Evolutionary conservation across 1,139 yeast genomes (phyloP).

Genomic region (Hemisphaericaspora subhashii): DNA sequence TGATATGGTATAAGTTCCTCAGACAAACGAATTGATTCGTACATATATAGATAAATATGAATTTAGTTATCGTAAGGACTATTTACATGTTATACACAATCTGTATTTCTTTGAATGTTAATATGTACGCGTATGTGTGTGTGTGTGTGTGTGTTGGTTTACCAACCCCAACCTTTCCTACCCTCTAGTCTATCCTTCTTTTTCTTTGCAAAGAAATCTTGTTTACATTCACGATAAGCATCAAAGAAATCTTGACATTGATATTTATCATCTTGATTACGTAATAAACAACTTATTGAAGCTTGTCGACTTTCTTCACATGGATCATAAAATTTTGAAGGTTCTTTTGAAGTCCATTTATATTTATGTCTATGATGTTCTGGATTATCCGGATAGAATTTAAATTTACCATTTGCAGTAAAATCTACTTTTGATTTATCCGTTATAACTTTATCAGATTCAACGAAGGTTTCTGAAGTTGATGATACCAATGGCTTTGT

Average conservation of each 20-base stretch:
- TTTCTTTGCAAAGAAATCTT: slow-evolving; percentile 63
- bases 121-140: too few relatives aligned
- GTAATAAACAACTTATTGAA: slow-evolving; percentile 75
- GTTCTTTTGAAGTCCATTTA: slow-evolving; percentile 64
- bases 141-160: not conserved
- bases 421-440: slow-evolving; percentile 56
- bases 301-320: slow-evolving; percentile 88
- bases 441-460: slow-evolving; percentile 32
- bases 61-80: not conserved
- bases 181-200: slow-evolving; percentile 40
- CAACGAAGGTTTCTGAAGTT: slow-evolving; percentile 5
- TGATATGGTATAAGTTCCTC: slow-evolving; percentile 8
- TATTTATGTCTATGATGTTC: slow-evolving; percentile 60
- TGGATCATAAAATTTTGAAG: slow-evolving; percentile 88
- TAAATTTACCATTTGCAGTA: slow-evolving; percentile 53
- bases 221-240: slow-evolving; percentile 89
- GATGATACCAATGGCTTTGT: slow-evolving; percentile 2
- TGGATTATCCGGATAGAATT: slow-evolving; percentile 85
- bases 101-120: not conserved
- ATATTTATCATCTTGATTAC: slow-evolving; percentile 71
- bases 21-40: not conserved
- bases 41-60: slow-evolving; percentile 6
- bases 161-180: slow-evolving; percentile 48
- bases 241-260: slow-evolving; percentile 85
- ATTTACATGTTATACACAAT: not conserved